phyloP scores from a whole-genome alignment of 208 protist species.

The Acanthamoeba healyi region DNA sequence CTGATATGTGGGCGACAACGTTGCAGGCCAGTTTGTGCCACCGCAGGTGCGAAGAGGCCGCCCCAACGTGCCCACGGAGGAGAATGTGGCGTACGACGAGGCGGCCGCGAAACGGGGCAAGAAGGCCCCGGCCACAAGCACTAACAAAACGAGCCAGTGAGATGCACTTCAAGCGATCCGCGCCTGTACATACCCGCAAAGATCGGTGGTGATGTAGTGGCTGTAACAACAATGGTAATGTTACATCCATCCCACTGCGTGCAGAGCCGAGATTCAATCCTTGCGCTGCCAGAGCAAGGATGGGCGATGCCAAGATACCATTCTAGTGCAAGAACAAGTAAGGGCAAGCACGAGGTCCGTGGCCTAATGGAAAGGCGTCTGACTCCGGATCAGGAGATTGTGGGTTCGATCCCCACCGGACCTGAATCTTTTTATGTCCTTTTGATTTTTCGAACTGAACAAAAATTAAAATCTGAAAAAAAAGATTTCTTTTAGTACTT shows the following conservation, averaged over 20 bases:
- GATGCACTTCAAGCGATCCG: no score
- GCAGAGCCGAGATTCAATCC: no score
- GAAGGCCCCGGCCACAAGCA: neutral
- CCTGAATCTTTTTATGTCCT: neutral
- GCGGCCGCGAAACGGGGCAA: neutral
- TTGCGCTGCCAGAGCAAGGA: no score
- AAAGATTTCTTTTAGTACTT: neutral
- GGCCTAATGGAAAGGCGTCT: constrained; percentile 17
- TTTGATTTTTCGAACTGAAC: neutral
- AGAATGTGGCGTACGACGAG: neutral
- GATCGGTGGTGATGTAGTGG: no score
- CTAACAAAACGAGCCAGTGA: no score
- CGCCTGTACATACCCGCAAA: no score
- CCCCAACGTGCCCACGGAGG: constrained; percentile 15
- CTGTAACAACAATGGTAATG: no score
- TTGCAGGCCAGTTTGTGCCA: constrained; percentile 8
- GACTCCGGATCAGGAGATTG: constrained; percentile 3
- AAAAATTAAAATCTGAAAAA: neutral
- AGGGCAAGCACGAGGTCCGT: neutral
- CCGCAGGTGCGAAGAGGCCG: neutral
- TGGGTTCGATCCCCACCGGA: neutral
- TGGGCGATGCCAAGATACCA: no score
- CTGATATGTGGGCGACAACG: no score
- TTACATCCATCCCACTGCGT: no score
- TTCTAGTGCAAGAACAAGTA: neutral